These are phyloP conservation scores for Pisolithus thermaeus DNA, from an alignment of 1,284 basidiomycete species.

Conservation along the genomic window DNA sequence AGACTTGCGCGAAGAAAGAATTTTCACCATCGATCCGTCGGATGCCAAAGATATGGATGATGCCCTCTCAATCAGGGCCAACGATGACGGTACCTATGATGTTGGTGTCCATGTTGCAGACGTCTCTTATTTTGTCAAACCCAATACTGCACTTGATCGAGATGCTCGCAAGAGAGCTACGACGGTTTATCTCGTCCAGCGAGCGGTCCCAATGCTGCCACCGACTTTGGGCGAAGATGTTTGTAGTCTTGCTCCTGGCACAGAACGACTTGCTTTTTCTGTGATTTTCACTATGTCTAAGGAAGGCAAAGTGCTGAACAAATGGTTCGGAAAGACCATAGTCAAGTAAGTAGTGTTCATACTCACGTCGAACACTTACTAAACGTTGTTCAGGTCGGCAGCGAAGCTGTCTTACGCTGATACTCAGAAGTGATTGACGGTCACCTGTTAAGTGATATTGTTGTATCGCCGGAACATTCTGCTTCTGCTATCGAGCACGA, in stretches of 20 bases:
- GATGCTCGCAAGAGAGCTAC: constrained; percentile 97
- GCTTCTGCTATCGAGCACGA: constrained; percentile 68
- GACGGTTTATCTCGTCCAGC: constrained; percentile 93
- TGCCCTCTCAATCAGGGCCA: constrained; percentile 82
- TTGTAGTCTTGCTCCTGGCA: constrained; percentile 84
- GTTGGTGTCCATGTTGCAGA: constrained; percentile 95
- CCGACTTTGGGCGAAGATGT: constrained; percentile 86
- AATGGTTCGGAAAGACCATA: constrained; percentile 91
- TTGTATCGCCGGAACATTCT: constrained; percentile 54
- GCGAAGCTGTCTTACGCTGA: constrained; percentile 82
- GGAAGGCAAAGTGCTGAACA: constrained; percentile 78
- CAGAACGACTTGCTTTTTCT: constrained; percentile 88
- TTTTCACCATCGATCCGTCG: constrained; percentile 93
- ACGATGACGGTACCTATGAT: constrained; percentile 88
- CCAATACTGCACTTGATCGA: constrained; percentile 93
- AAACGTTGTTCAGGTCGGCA: constrained; percentile 54
- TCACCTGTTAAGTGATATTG: constrained; percentile 46
- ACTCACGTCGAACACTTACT: constrained; percentile 2
- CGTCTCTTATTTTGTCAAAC: constrained; percentile 93
- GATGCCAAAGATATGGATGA: constrained; percentile 93
- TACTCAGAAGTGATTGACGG: constrained; percentile 84
- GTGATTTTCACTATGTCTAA: constrained; percentile 82
- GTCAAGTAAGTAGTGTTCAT: constrained; percentile 59
- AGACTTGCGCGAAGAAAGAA: constrained; percentile 79
- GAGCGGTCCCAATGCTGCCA: constrained; percentile 94